A percentile compares a stretch with the other conserved stretches of the same genome.
These are phyloP conservation scores for Novymonas esmeraldas DNA, from an alignment of 208 protist species.

Conservation along the genomic window DNA sequence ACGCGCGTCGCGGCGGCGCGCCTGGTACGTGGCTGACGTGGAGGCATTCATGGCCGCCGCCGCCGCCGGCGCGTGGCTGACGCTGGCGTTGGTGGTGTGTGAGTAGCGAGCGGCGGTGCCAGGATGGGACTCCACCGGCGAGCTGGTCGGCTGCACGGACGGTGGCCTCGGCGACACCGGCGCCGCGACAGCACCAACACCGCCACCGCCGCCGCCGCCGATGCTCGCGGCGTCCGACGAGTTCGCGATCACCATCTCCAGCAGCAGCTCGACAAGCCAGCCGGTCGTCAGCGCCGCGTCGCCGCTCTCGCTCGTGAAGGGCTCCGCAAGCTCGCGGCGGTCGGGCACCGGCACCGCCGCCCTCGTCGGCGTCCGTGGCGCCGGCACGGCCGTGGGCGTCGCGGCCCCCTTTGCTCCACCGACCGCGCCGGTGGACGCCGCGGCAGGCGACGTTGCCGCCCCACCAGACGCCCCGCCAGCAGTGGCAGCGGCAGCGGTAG, in stretches of 20 bases:
- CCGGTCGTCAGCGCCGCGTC: conserved; percentile 60
- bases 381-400: no score
- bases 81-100: not conserved
- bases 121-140: not conserved
- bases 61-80: not conserved
- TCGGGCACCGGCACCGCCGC: not conserved
- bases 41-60: not conserved
- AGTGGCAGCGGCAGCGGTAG: not conserved
- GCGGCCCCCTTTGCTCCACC: not conserved
- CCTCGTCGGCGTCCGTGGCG: not conserved
- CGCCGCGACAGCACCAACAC: not conserved
- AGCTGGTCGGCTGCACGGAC: not conserved
- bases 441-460: not conserved
- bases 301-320: conserved; percentile 32
- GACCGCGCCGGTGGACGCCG: not conserved
- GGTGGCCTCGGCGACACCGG: not conserved
- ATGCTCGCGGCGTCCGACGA: not conserved
- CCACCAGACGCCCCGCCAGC: not conserved
- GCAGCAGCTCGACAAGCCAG: conserved; percentile 62
- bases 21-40: conserved; percentile 7
- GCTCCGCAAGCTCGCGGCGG: conserved; percentile 12
- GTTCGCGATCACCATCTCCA: conserved; percentile 31
- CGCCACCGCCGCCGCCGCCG: conserved; percentile 4
- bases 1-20: conserved; percentile 18
- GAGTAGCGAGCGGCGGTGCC: not conserved